Percentiles rank a stretch among this genome's conserved stretches.
Evolutionary conservation across 2,329 filamentous ascomycete genomes (phyloP).

Genomic region (Seiridium cupressi): DNA sequence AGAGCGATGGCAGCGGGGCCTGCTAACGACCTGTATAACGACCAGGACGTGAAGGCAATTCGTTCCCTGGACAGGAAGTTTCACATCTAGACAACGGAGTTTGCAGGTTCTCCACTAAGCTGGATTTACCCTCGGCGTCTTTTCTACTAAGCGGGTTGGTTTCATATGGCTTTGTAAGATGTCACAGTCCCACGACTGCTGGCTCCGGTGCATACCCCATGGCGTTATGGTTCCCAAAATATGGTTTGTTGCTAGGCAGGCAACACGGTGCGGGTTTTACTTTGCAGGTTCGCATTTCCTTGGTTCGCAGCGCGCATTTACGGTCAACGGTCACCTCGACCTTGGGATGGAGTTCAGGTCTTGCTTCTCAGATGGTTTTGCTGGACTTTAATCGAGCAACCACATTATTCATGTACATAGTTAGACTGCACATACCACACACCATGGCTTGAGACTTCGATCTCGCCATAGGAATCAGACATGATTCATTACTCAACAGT

Average conservation of each 20-base stretch:
- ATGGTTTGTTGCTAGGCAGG: not conserved
- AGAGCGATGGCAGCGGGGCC: constrained; percentile 31
- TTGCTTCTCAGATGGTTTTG: not conserved
- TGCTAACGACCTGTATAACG: constrained; percentile 22
- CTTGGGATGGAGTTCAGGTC: constrained; percentile 4
- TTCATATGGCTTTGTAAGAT: not conserved
- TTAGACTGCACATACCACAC: not conserved
- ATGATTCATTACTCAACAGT: not conserved
- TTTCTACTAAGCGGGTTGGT: not conserved
- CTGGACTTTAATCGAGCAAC: not conserved
- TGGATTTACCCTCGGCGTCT: too few species aligned
- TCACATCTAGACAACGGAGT: constrained; percentile 26
- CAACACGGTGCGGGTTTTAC: not conserved
- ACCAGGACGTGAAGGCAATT: constrained; percentile 64
- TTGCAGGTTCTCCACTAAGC: not conserved
- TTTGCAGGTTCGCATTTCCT: not conserved
- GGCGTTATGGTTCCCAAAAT: constrained; percentile 3
- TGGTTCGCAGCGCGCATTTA: constrained; percentile 8
- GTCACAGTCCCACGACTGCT: not conserved
- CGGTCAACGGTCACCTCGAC: constrained; percentile 5
- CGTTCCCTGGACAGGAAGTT: constrained; percentile 64
- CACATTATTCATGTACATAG: constrained; percentile 4
- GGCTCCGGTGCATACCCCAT: constrained; percentile 4
- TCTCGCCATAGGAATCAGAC: not conserved
- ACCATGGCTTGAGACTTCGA: not conserved